phyloP scores from a whole-genome alignment of 768 basidiomycete species.

The Paxillus involutus region DNA sequence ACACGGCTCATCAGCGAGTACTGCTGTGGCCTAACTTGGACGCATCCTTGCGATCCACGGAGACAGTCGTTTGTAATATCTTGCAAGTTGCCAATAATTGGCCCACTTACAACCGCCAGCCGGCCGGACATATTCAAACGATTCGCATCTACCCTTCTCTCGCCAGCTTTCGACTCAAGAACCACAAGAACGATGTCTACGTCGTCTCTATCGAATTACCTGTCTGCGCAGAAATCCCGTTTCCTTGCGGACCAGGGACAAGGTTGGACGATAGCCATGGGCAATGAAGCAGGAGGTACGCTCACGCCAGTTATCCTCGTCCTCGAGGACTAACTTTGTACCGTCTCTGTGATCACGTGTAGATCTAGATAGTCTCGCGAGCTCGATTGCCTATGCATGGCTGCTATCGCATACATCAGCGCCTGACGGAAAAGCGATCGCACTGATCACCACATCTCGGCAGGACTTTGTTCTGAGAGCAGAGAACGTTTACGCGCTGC shows the following conservation, averaged over 20 bases:
- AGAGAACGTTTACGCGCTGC: conserved; percentile 82
- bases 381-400: conserved; percentile 84
- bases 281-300: conserved; percentile 94
- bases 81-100: not conserved
- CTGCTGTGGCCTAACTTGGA: not conserved
- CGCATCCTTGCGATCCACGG: not conserved
- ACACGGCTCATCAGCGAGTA: not conserved
- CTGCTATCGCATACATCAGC: conserved; percentile 43
- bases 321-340: not conserved
- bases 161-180: not conserved
- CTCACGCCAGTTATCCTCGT: not conserved
- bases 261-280: conserved; percentile 87
- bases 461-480: conserved; percentile 76
- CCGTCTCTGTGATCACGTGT: not conserved
- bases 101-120: not conserved
- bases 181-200: conserved; percentile 18
- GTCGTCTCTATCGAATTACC: conserved; percentile 36
- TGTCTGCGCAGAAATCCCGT: conserved; percentile 48
- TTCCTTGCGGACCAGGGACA: conserved; percentile 60
- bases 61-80: not conserved
- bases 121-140: not conserved
- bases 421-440: conserved; percentile 52
- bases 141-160: not conserved
- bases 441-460: conserved; percentile 69
- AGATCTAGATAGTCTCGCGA: conserved; percentile 93